Base-by-base conservation (phyloP, 2,329 filamentous ascomycete species). In the Aplosporella prunicola region DNA sequence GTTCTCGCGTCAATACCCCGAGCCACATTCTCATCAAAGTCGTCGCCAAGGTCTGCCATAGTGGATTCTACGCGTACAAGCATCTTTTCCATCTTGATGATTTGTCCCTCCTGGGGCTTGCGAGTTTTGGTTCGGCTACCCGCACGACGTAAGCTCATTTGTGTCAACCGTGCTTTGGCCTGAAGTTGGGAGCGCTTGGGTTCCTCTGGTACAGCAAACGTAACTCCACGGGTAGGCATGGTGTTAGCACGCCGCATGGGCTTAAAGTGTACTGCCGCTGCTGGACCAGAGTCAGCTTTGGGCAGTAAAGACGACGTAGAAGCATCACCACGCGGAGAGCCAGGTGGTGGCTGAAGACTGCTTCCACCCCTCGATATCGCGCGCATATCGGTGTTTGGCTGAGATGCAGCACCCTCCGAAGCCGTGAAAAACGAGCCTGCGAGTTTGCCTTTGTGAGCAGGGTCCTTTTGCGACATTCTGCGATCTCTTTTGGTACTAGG, bases 51-150 rank as follows among this genome's bases (percentile, higher is more conserved):
- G 3, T 69, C 61, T 44, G 69, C 66, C 26, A 63, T 49, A 5
- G 63, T 68, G 26, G 64, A 63, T 47, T 79, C 78, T 16, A 79
- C 67, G 15, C 74, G 67, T 14, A 81, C 71, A 15, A 82, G 67
- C 78, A 82, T 82, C 42, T 71, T 74, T 50, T 80, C 76, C 56
- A 78, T 76, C 54, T 80, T 80, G 40, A 81, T 62, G 35, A 81
- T 73, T 43, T 78, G 69, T 5, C 78, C 78, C 46, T 76, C 69
- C 33, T 62, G 61, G 29, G 63, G 51, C 42, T 58, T 62, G 35
- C 55, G 49, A 35, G 64, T 59, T 16, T 64, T 51, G 16, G 67
- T 41, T 17, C 47, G 54, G 10, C 50, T 52, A 1, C 51, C 50
- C 13, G 57, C 49, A 16, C 52, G 53, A 44, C 56, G 55, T 9